A percentile compares a stretch with the other conserved stretches of the same genome.
Conservation (phyloP, 2,329 filamentous ascomycete genomes). For the Teratosphaeria epicoccoides region DNA sequence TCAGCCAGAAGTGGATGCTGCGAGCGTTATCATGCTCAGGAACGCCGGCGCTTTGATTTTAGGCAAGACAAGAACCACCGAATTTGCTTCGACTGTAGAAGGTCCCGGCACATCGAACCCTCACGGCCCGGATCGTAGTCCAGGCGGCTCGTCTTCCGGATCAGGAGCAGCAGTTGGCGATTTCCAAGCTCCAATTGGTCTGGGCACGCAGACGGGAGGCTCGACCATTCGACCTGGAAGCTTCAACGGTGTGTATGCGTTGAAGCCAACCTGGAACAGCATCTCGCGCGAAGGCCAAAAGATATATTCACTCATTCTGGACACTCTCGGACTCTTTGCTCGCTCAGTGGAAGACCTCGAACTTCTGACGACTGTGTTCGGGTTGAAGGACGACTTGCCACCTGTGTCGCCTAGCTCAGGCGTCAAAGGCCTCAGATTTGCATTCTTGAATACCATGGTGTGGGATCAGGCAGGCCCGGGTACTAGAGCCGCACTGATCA, state of each 20-base stretch:
- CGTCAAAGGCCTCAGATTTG: constrained; percentile 44
- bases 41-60: constrained; percentile 49
- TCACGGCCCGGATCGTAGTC: constrained; percentile 42
- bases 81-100: constrained; percentile 48
- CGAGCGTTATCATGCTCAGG: constrained; percentile 42
- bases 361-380: constrained; percentile 45
- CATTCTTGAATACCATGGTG: constrained; percentile 42
- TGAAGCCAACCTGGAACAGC: constrained; percentile 57
- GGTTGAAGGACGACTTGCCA: constrained; percentile 41
- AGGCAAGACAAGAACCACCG: constrained; percentile 51
- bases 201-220: constrained; percentile 58
- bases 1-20: constrained; percentile 41
- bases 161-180: constrained; percentile 57
- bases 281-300: constrained; percentile 53
- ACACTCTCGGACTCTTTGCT: constrained; percentile 53
- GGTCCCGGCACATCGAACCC: constrained; percentile 49
- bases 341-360: constrained; percentile 49
- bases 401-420: constrained; percentile 14
- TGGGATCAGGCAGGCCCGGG: constrained; percentile 36
- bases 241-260: constrained; percentile 53
- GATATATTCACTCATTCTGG: constrained; percentile 47
- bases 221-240: constrained; percentile 54
- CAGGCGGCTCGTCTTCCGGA: constrained; percentile 57
- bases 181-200: constrained; percentile 48
- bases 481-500: constrained; percentile 26